Percentiles rank a stretch among this genome's conserved stretches.
Evolutionary conservation across 1,139 yeast genomes (phyloP).

Genomic region (Scheffersomyces titani): DNA sequence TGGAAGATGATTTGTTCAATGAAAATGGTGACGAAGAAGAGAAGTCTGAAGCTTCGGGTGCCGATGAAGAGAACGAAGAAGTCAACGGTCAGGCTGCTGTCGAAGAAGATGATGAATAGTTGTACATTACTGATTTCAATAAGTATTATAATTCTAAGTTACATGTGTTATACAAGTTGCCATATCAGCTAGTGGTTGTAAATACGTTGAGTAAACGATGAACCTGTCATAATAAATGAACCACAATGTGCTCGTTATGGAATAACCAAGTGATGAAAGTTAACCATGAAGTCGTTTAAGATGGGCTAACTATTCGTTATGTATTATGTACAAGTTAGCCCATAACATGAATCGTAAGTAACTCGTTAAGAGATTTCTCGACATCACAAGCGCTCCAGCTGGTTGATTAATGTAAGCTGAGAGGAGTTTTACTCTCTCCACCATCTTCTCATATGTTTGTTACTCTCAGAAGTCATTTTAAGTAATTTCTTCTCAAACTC

Average conservation of each 20-base stretch:
- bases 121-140: neutral
- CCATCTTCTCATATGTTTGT: constrained; percentile 69
- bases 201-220: neutral
- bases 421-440: constrained; percentile 12
- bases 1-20: constrained; percentile 20
- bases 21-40: constrained; percentile 16
- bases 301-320: neutral
- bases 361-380: neutral
- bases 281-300: neutral
- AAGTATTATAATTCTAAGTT: constrained; percentile 1
- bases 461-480: constrained; percentile 59
- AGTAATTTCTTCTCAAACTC: constrained; percentile 70
- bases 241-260: too few species aligned
- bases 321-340: neutral
- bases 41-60: constrained; percentile 13
- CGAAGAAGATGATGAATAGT: constrained; percentile 24
- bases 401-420: neutral
- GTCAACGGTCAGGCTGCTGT: constrained; percentile 20
- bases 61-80: constrained; percentile 15
- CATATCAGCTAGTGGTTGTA: neutral
- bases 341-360: neutral
- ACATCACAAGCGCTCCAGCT: neutral
- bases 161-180: constrained; percentile 1
- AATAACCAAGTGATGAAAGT: neutral
- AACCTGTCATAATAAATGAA: too few species aligned